These are phyloP conservation scores for Thielaviopsis musarum DNA, from an alignment of 2,329 filamentous ascomycete species.

Conservation along the genomic window DNA sequence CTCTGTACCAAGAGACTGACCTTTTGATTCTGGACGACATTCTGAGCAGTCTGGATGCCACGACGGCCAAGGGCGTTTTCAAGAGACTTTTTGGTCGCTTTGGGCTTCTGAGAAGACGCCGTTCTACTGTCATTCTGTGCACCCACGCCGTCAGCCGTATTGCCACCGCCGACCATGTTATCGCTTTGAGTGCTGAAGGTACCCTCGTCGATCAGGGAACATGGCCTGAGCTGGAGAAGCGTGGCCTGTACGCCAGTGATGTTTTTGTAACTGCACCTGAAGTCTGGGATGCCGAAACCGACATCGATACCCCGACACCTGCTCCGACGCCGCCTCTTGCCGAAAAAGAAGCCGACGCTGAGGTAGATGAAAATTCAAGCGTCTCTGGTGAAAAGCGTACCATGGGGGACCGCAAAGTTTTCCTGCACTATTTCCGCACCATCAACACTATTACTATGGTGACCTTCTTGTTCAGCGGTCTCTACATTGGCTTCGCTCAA, in stretches of 20 bases:
- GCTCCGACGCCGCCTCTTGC: background rate
- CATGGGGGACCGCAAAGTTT: slow-evolving; percentile 20
- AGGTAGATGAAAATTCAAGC: background rate
- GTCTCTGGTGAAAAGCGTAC: slow-evolving; percentile 13
- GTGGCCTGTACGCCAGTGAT: slow-evolving; percentile 21
- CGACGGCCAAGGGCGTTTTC: slow-evolving; percentile 28
- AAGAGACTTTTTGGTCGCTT: slow-evolving; percentile 23
- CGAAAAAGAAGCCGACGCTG: background rate
- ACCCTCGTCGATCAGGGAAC: slow-evolving; percentile 25
- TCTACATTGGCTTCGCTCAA: slow-evolving; percentile 16
- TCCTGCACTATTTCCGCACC: slow-evolving; percentile 21
- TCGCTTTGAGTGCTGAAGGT: slow-evolving; percentile 27
- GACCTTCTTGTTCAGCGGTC: slow-evolving; percentile 14
- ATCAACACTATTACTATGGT: slow-evolving; percentile 11
- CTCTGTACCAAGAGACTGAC: slow-evolving; percentile 24
- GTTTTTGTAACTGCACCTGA: background rate
- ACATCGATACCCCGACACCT: background rate
- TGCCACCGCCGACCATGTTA: slow-evolving; percentile 27
- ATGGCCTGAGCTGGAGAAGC: slow-evolving; percentile 17
- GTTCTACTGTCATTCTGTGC: slow-evolving; percentile 26
- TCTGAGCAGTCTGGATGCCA: slow-evolving; percentile 26
- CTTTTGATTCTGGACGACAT: slow-evolving; percentile 29
- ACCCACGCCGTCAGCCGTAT: slow-evolving; percentile 20
- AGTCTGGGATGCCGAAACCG: background rate
- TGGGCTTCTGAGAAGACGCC: slow-evolving; percentile 23